These are phyloP conservation scores for Pythium pectinolyticum DNA, from an alignment of 352 stramenopile species.

Conservation along the genomic window DNA sequence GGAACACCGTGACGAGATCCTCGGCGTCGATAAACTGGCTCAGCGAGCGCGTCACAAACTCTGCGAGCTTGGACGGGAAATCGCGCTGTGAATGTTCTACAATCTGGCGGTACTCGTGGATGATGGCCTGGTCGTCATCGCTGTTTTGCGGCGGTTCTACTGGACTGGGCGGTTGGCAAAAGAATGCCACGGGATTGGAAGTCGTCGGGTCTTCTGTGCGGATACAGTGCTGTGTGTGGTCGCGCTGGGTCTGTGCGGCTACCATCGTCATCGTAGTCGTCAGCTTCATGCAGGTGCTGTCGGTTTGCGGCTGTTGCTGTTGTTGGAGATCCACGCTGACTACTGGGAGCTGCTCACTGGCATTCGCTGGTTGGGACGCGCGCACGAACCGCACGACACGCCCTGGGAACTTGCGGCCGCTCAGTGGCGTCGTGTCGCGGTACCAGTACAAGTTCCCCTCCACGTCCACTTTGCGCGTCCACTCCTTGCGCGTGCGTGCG, in stretches of 20 bases:
- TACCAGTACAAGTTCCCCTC: constrained; percentile 39
- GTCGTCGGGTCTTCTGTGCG: constrained; percentile 9
- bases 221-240: constrained; percentile 6
- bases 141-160: no score
- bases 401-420: constrained; percentile 12
- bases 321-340: no score
- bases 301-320: background rate
- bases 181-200: constrained; percentile 11
- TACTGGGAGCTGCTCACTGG: no score
- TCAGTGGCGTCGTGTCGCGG: constrained; percentile 20
- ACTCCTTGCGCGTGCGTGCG: constrained; percentile 35
- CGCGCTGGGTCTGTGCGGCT: background rate
- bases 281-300: no score
- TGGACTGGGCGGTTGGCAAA: background rate
- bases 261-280: background rate
- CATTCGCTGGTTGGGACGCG: background rate
- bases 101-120: constrained; percentile 10
- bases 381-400: constrained; percentile 17
- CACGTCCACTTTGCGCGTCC: constrained; percentile 39
- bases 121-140: no score
- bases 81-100: constrained; percentile 20
- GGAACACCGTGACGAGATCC: constrained; percentile 23
- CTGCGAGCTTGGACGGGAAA: constrained; percentile 37
- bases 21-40: constrained; percentile 16
- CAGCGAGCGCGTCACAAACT: constrained; percentile 31